Evolutionary conservation across 163 green algal genomes (phyloP).

Genomic region (Dunaliella salina): DNA sequence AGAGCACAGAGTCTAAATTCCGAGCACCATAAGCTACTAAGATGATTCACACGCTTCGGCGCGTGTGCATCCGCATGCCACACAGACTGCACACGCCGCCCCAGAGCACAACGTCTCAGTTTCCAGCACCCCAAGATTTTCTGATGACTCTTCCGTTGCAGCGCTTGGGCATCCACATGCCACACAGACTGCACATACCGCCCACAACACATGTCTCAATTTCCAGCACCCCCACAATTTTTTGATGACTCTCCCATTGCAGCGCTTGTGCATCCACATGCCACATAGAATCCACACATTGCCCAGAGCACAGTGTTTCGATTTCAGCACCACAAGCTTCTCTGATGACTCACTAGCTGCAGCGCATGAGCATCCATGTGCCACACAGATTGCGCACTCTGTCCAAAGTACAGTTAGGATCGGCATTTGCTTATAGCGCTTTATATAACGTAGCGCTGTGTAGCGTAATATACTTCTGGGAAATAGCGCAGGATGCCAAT

Average conservation of each 20-base stretch:
- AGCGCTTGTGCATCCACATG: conserved; percentile 70
- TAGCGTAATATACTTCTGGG: no score
- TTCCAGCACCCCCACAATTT: background rate
- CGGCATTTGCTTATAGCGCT: no score
- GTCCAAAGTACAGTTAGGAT: no score
- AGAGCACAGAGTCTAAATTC: background rate
- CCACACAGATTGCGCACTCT: conserved; percentile 81
- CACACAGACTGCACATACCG: conserved; percentile 67
- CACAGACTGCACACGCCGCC: conserved; percentile 60
- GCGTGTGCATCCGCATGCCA: conserved; percentile 48
- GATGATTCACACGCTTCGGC: conserved; percentile 41
- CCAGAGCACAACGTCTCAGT: no score
- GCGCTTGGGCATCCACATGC: conserved; percentile 33
- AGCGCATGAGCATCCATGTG: conserved; percentile 80
- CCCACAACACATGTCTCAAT: background rate
- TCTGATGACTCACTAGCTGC: conserved; percentile 31
- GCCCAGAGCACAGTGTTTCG: no score
- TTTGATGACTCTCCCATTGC: conserved; percentile 23
- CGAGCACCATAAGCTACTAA: background rate
- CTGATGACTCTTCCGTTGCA: conserved; percentile 41
- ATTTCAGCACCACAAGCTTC: no score
- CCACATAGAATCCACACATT: no score
- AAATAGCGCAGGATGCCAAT: no score
- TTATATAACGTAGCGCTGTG: no score
- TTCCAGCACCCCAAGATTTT: background rate